Conservation (phyloP, 257 asterid species). For the Ilex aquifolium region DNA sequence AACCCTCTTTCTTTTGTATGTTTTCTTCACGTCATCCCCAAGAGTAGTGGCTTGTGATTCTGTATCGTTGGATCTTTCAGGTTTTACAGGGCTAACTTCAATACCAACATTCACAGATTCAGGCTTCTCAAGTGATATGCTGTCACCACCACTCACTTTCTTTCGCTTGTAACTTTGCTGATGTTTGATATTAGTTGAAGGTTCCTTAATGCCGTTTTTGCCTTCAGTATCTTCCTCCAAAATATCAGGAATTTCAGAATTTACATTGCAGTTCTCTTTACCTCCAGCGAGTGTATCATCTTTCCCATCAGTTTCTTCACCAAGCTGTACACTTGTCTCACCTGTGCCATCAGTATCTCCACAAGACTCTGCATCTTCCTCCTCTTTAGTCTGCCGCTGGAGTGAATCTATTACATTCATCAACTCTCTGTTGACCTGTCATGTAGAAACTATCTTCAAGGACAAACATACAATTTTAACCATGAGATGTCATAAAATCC, state of each 20-base stretch:
- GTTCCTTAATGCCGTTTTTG: slow-evolving; percentile 1
- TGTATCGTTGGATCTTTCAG: slow-evolving; percentile 9
- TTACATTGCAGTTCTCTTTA: slow-evolving; percentile 27
- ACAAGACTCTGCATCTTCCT: slow-evolving; percentile 20
- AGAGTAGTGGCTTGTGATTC: slow-evolving; percentile 10
- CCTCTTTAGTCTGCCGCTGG: slow-evolving; percentile 55
- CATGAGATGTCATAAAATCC: not conserved
- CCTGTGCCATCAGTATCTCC: slow-evolving; percentile 22
- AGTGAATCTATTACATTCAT: slow-evolving; percentile 63
- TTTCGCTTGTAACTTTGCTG: slow-evolving; percentile 19
- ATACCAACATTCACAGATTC: slow-evolving; percentile 4
- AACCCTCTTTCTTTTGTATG: too few relatives aligned
- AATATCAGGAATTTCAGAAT: slow-evolving; percentile 14
- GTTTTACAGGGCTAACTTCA: slow-evolving; percentile 8
- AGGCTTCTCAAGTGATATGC: slow-evolving; percentile 9
- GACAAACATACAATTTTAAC: not conserved
- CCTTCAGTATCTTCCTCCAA: slow-evolving; percentile 24
- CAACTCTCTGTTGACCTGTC: slow-evolving; percentile 82
- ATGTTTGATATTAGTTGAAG: too few relatives aligned
- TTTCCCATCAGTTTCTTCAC: not conserved
- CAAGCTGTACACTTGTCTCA: not conserved
- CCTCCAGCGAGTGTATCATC: slow-evolving; percentile 17
- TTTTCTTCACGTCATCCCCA: slow-evolving; percentile 5
- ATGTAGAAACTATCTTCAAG: slow-evolving; percentile 6
- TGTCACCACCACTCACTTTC: slow-evolving; percentile 9